These are phyloP conservation scores for Canavalia ensiformis DNA, from an alignment of 306 rosid species.

Conservation along the genomic window DNA sequence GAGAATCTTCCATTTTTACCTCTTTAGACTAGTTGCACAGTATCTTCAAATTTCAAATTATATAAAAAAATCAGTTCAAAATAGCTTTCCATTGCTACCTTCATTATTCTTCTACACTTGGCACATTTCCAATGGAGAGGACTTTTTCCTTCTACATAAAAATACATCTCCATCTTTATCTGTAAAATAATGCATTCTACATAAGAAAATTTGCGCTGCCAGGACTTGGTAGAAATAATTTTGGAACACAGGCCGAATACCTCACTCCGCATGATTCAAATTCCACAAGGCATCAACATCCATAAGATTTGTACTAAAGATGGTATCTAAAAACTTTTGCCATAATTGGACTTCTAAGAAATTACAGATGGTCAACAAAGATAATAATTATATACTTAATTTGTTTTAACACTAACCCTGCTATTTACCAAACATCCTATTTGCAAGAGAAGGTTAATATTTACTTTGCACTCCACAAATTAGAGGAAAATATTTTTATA, in stretches of 20 bases:
- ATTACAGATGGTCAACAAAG: slow-evolving; percentile 8
- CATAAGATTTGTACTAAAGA: slow-evolving; percentile 18
- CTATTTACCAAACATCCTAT: neutral
- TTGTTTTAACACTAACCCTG: neutral
- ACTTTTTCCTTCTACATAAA: neutral
- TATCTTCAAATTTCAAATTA: slow-evolving; percentile 5
- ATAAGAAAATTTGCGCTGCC: neutral
- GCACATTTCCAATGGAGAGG: slow-evolving; percentile 25
- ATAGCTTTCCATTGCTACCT: neutral
- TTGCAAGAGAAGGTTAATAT: neutral
- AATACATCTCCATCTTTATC: slow-evolving; percentile 11
- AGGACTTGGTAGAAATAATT: slow-evolving; percentile 21
- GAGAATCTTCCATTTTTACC: slow-evolving; percentile 19
- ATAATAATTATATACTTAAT: neutral
- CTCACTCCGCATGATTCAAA: slow-evolving; percentile 16
- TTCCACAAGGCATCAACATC: slow-evolving; percentile 9
- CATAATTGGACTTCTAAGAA: neutral
- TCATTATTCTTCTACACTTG: neutral
- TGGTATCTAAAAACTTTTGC: slow-evolving; percentile 5
- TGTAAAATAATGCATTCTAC: neutral
- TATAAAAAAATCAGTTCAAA: neutral
- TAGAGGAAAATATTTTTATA: neutral
- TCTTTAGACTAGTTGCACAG: neutral
- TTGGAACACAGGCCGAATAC: slow-evolving; percentile 1
- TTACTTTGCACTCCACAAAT: neutral